Percentiles rank a stretch among this genome's conserved stretches.
These are phyloP conservation scores for Scleromitrula shiraiana DNA, from an alignment of 2,329 filamentous ascomycete species.

Conservation along the genomic window DNA sequence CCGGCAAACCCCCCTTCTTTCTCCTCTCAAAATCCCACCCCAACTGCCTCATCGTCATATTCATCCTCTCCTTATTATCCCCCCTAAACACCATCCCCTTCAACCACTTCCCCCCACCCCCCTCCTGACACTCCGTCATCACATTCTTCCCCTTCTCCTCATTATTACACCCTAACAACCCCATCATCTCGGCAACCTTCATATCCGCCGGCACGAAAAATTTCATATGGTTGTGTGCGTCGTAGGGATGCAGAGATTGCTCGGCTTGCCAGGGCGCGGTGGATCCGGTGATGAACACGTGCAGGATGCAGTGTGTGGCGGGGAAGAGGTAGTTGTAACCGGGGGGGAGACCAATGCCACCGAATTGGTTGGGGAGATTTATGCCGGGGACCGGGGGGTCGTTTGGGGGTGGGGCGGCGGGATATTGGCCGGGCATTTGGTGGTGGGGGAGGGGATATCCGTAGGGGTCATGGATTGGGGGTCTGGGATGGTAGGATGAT, in stretches of 20 bases:
- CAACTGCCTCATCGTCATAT: constrained; percentile 44
- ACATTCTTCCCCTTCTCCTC: constrained; percentile 43
- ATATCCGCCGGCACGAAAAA: constrained; percentile 44
- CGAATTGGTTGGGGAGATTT: constrained; percentile 48
- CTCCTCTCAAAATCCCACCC: constrained; percentile 50
- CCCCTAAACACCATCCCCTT: constrained; percentile 44
- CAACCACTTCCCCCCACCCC: constrained; percentile 51
- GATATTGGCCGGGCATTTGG: not conserved
- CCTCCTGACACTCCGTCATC: constrained; percentile 48
- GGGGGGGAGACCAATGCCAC: constrained; percentile 50
- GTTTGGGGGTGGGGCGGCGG: constrained; percentile 6
- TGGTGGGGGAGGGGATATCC: not conserved
- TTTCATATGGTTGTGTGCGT: constrained; percentile 40
- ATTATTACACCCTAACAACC: constrained; percentile 50
- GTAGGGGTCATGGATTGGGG: no score
- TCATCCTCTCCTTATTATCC: constrained; percentile 40
- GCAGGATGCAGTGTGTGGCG: constrained; percentile 48
- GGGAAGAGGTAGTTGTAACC: constrained; percentile 59
- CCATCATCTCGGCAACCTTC: constrained; percentile 48
- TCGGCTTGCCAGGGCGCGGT: constrained; percentile 42
- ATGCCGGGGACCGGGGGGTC: constrained; percentile 38
- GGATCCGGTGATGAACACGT: constrained; percentile 43
- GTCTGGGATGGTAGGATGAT: no score
- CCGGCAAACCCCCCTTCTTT: constrained; percentile 34
- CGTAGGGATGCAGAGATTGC: constrained; percentile 33